Base-by-base conservation (phyloP, 2,329 filamentous ascomycete genomes). In the Phoma sp. region DNA sequence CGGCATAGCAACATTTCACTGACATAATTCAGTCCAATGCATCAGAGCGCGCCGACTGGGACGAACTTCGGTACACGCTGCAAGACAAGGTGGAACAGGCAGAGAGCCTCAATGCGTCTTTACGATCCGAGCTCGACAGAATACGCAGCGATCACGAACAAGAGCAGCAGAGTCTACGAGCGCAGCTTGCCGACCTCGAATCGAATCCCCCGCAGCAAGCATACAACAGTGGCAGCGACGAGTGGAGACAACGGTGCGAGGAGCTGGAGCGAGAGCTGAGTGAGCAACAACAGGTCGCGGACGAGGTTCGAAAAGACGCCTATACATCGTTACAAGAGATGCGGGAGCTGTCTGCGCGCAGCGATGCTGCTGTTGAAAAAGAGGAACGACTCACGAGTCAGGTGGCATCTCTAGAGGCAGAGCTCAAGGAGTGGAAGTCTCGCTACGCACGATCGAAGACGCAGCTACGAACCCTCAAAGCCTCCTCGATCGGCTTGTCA, bases 381-480 rank as follows among this genome's bases (percentile, higher is more conserved):
- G 93, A 98, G 74, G 87, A 92, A 46, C 86, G 88, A 64, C 82
- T 98, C 61, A 86, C 90, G 50, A 84, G 84, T 60, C 89, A 89
- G 40, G 88, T 97, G 29, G 83, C 90, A 52, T 81, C 84, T 50
- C 82, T 99, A 6, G 91, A 97, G 75, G 81, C 85, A 21, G 92
- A 98, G 71, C 86, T 96, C 41, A 89, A 89, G 50, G 88, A 93
- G 45, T 99, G 95, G 95, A 92, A 92, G 71, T 87, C 88, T 65
- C 89, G 93, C 40, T 98, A 97, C 71, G 89, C 92, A 24, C 89
- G 88, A 63, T 84, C 91, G 33, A 97, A 96, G 79, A 91, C 94
- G 2, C 93, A 97, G 74, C 81, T 96, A 43, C 87, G 93, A 46
- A 89, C 84, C 68, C 82, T 96, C 72, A 88, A 92, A 46, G 88